Conservation (phyloP, 1,284 basidiomycete species). For the Grifola frondosa region DNA sequence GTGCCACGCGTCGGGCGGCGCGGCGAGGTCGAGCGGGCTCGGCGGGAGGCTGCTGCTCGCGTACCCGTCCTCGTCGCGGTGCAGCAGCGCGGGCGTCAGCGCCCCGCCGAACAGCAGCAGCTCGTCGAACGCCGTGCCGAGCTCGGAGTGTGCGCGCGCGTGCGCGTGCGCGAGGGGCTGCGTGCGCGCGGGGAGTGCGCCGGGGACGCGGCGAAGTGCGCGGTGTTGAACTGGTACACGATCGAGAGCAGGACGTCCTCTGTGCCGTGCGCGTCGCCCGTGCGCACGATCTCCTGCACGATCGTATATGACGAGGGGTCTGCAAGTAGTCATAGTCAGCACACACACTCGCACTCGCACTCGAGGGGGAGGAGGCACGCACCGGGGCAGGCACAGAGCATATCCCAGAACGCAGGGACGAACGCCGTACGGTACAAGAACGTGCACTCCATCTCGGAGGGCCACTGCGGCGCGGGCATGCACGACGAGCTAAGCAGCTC, state of each 20-base stretch:
- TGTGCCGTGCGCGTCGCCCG: slow-evolving; percentile 4
- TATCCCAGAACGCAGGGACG: slow-evolving; percentile 61
- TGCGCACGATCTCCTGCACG: slow-evolving; percentile 50
- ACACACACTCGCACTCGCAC: not conserved
- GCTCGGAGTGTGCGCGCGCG: slow-evolving; percentile 6
- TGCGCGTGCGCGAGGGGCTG: slow-evolving; percentile 1
- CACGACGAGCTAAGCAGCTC: slow-evolving; percentile 29
- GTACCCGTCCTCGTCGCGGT: slow-evolving; percentile 31
- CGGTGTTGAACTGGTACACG: slow-evolving; percentile 29
- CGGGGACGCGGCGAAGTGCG: slow-evolving; percentile 18
- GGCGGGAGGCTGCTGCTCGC: slow-evolving; percentile 29
- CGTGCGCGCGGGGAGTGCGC: slow-evolving; percentile 29
- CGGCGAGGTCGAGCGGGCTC: slow-evolving; percentile 29
- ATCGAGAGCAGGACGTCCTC: slow-evolving; percentile 27
- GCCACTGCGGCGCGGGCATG: slow-evolving; percentile 31
- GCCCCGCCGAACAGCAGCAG: slow-evolving; percentile 21
- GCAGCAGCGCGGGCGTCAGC: slow-evolving; percentile 25
- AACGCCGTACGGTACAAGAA: slow-evolving; percentile 59
- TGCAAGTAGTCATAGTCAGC: slow-evolving; percentile 22
- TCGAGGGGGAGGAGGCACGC: slow-evolving; percentile 20
- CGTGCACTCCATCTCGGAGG: slow-evolving; percentile 32
- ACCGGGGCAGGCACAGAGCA: slow-evolving; percentile 53
- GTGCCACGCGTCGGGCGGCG: slow-evolving; percentile 10
- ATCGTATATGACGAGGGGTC: slow-evolving; percentile 59
- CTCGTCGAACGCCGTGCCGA: slow-evolving; percentile 19